phyloP scores from a whole-genome alignment of 768 basidiomycete species.

The Tylopilus sp. region DNA sequence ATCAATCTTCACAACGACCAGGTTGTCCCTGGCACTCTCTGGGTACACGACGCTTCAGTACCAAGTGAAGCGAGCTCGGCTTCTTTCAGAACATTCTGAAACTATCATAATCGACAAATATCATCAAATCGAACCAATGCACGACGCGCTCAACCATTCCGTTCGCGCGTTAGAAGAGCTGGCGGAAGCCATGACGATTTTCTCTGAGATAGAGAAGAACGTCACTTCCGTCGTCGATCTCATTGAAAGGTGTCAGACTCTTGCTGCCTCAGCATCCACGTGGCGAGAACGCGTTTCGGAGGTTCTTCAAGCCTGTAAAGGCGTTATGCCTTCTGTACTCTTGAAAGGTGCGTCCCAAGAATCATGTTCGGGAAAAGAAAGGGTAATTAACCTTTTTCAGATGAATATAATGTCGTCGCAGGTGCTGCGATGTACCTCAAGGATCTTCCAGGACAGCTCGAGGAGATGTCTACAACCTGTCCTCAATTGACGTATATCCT shows the following conservation, averaged over 20 bases:
- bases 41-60: slow-evolving; percentile 12
- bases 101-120: slow-evolving; percentile 17
- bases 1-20: neutral
- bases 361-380: neutral
- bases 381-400: slow-evolving; percentile 19
- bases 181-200: slow-evolving; percentile 31
- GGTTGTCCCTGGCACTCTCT: slow-evolving; percentile 21
- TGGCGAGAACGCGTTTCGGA: slow-evolving; percentile 28
- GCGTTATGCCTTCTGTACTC: slow-evolving; percentile 30
- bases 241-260: slow-evolving; percentile 25
- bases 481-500: slow-evolving; percentile 29
- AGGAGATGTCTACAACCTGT: slow-evolving; percentile 28
- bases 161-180: slow-evolving; percentile 38
- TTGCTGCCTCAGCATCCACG: slow-evolving; percentile 23
- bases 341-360: slow-evolving; percentile 33
- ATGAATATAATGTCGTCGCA: slow-evolving; percentile 33
- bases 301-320: slow-evolving; percentile 20
- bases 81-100: slow-evolving; percentile 18
- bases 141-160: slow-evolving; percentile 14
- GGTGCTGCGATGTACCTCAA: slow-evolving; percentile 26
- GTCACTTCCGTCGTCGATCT: slow-evolving; percentile 19
- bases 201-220: slow-evolving; percentile 31
- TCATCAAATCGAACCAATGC: slow-evolving; percentile 17
- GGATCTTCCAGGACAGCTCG: slow-evolving; percentile 23
- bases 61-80: slow-evolving; percentile 17